phyloP scores from a whole-genome alignment of 176 grass and related monocot genomes.

The Tillandsia leiboldiana region DNA sequence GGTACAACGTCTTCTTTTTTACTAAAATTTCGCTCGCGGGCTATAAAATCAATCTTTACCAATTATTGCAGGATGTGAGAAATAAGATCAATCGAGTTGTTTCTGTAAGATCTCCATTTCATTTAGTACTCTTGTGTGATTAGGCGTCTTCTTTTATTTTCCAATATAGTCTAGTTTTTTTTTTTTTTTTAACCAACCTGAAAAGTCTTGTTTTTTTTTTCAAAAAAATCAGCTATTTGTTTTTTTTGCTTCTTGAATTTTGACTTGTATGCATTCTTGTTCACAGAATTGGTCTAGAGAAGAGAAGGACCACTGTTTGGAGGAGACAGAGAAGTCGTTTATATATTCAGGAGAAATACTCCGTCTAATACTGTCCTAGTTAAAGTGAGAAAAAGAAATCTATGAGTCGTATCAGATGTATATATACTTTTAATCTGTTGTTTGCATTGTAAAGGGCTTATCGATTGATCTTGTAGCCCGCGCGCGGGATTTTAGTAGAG shows the following conservation, averaged over 20 bases:
- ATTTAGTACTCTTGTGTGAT: not conserved
- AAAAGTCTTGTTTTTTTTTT: not conserved
- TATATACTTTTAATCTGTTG: not conserved
- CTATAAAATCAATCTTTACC: conserved; percentile 24
- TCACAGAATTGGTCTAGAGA: conserved; percentile 63
- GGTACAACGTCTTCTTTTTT: too few species aligned
- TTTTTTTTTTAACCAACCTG: not conserved
- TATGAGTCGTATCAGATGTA: not conserved
- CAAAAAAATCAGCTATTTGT: not conserved
- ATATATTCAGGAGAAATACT: conserved; percentile 62
- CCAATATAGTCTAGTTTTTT: not conserved
- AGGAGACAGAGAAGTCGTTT: conserved; percentile 88
- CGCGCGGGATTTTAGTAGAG: too few species aligned
- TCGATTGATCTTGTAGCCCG: not conserved
- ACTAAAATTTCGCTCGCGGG: too few species aligned
- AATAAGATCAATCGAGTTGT: conserved; percentile 72
- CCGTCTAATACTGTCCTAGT: conserved; percentile 53
- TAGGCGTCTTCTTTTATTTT: not conserved
- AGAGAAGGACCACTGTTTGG: conserved; percentile 79
- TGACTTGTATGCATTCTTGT: not conserved
- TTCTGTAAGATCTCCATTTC: conserved; percentile 25
- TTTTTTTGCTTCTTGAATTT: not conserved
- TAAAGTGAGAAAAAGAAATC: not conserved
- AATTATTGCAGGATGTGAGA: conserved; percentile 75
- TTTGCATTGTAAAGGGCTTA: not conserved